A percentile compares a stretch with the other conserved stretches of the same genome.
These are phyloP conservation scores for Gonium pectorale DNA, from an alignment of 139 green algal species.

Conservation along the genomic window DNA sequence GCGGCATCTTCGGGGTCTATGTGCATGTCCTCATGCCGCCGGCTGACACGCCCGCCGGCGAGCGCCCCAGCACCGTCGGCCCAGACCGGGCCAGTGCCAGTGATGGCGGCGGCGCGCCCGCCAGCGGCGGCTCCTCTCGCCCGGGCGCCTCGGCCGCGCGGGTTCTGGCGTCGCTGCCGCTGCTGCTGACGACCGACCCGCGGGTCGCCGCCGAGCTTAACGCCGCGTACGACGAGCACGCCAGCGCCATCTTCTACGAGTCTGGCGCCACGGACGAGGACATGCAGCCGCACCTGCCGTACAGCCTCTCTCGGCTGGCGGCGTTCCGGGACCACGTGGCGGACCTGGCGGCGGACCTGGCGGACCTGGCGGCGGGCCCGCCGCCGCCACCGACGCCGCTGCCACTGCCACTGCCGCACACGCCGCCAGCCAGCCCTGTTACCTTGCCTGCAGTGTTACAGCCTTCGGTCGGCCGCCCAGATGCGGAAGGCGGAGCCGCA, in stretches of 20 bases:
- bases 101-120: too few relatives aligned
- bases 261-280: background rate
- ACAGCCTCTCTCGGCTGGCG: background rate
- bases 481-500: background rate
- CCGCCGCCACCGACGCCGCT: background rate
- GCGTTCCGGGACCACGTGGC: constrained; percentile 18
- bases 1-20: too few relatives aligned
- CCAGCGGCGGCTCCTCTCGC: too few relatives aligned
- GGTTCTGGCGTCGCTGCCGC: background rate
- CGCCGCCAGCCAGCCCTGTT: background rate
- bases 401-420: background rate
- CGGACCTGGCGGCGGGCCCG: background rate
- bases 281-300: constrained; percentile 17
- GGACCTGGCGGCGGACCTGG: constrained; percentile 1
- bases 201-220: background rate
- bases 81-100: too few relatives aligned
- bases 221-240: constrained; percentile 11
- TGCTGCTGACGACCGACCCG: constrained; percentile 22
- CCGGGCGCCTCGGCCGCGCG: too few relatives aligned
- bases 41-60: too few relatives aligned
- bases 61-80: too few relatives aligned
- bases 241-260: constrained; percentile 12
- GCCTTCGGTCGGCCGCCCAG: background rate
- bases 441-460: background rate
- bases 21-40: too few relatives aligned